phyloP scores from a whole-genome alignment of 2,329 filamentous ascomycete species.

The Scytalidium sp. region DNA sequence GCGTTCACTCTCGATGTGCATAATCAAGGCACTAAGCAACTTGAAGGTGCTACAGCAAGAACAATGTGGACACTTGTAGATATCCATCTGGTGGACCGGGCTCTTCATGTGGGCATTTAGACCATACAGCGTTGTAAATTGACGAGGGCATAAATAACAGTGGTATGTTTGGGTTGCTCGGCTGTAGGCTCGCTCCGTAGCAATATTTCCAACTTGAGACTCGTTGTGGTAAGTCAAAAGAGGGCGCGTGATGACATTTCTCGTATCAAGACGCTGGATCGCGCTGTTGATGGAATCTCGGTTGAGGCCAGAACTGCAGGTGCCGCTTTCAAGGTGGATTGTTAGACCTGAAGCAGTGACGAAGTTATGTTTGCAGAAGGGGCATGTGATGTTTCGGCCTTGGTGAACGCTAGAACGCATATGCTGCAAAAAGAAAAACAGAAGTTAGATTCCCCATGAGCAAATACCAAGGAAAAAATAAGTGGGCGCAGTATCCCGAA shows the following conservation, averaged over 20 bases:
- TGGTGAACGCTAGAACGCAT: conserved; percentile 49
- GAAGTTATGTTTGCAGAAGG: conserved; percentile 48
- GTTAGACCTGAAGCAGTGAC: conserved; percentile 53
- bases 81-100: conserved; percentile 42
- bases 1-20: conserved; percentile 24
- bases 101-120: conserved; percentile 56
- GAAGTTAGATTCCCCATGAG: too few relatives aligned
- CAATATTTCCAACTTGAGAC: conserved; percentile 28
- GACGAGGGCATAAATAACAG: conserved; percentile 51
- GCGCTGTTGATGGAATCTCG: conserved; percentile 44
- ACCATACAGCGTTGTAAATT: conserved; percentile 31
- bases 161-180: conserved; percentile 35
- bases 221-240: conserved; percentile 35
- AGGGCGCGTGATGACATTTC: conserved; percentile 47
- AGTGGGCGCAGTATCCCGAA: conserved; percentile 2
- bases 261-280: conserved; percentile 43
- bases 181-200: conserved; percentile 42
- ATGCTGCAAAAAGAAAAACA: conserved; percentile 39
- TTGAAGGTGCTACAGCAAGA: conserved; percentile 16
- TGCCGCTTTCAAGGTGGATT: conserved; percentile 55
- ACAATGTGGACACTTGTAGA: conserved; percentile 24
- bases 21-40: conserved; percentile 17
- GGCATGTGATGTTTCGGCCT: conserved; percentile 44
- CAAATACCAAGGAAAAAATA: too few relatives aligned
- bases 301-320: conserved; percentile 39